Evolutionary conservation across 2,329 filamentous ascomycete genomes (phyloP), one percentile per base, ranked within the genome.

Genomic region (Aspergillus brunneoviolaceus): DNA sequence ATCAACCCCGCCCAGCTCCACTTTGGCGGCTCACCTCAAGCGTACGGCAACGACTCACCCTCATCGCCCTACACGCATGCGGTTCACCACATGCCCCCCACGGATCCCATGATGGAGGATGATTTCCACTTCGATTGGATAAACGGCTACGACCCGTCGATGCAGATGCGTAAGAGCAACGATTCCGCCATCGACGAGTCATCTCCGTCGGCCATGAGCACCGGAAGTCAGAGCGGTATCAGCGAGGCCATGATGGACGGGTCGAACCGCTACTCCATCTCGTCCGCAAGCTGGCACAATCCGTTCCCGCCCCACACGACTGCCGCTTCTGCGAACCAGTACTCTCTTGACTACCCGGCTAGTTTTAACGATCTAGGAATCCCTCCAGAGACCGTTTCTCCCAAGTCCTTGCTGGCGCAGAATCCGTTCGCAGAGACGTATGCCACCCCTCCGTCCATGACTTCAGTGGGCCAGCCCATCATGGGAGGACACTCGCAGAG

Each of bases 121-220:
- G 92, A 96, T 55, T 90, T 94, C 65, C 85, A 82, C 67, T 91
- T 95, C 73, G 90, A 92, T 69, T 98, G 92, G 92, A 85, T 87
- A 77, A 88, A 88, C 60, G 89, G 89, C 23, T 90, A 96, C 73
- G 91, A 95, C 64, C 86, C 89, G 69, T 86, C 90, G 50, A 86
- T 94, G 82, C 85, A 85, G 7, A 87, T 92, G 73, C 84, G 83
- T 68, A 85, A 84, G 59, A 79, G 81, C 58, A 89, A 89, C 69
- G 92, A 96, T 68, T 89, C 88, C 65, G 92, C 91, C 29, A 85
- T 97, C 57, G 94, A 96, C 69, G 92, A 90, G 60, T 98, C 95
- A 11, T 98, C 95, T 14, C 95, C 95, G 16, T 98, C 95, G 9
- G 92, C 92, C 51, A 94, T 98, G 75, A 98, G 94, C 79, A 96